Percentiles rank a stretch among this genome's conserved stretches.
These are phyloP conservation scores for Chaetomium globosum DNA, from an alignment of 2,329 filamentous ascomycete species.

Conservation along the genomic window DNA sequence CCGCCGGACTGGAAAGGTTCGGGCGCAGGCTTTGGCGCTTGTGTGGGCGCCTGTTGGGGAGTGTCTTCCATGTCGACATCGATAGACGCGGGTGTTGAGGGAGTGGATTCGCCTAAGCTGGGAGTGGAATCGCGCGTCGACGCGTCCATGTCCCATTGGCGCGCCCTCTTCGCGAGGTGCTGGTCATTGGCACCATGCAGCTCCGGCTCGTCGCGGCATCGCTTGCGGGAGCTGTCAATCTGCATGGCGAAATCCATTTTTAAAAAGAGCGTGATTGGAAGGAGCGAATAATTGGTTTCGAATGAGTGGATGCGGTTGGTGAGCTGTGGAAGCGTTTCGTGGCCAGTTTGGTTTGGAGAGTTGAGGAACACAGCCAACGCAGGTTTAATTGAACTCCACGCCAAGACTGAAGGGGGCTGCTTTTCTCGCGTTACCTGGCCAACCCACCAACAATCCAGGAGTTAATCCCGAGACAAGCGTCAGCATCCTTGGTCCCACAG, in stretches of 20 bases:
- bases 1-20: slow-evolving; percentile 1
- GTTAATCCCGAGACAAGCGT: background rate
- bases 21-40: background rate
- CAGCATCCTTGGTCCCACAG: background rate
- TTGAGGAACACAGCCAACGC: background rate
- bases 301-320: slow-evolving; percentile 12
- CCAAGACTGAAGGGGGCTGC: background rate
- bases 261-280: slow-evolving; percentile 5
- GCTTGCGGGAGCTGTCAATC: slow-evolving; percentile 20
- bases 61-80: slow-evolving; percentile 20
- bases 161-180: slow-evolving; percentile 18
- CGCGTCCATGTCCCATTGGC: slow-evolving; percentile 12
- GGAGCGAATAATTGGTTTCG: slow-evolving; percentile 11
- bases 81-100: slow-evolving; percentile 17
- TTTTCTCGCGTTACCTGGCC: background rate
- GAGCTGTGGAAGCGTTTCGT: background rate
- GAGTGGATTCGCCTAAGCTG: slow-evolving; percentile 14
- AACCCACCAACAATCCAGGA: background rate
- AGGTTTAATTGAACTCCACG: slow-evolving; percentile 1
- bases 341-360: background rate
- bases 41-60: background rate
- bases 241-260: slow-evolving; percentile 19
- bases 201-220: slow-evolving; percentile 11
- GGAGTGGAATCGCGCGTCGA: slow-evolving; percentile 7
- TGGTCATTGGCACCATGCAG: background rate